Evolutionary conservation across 2,329 filamentous ascomycete genomes (phyloP).

Genomic region (Trichophyton mentagrophytes): DNA sequence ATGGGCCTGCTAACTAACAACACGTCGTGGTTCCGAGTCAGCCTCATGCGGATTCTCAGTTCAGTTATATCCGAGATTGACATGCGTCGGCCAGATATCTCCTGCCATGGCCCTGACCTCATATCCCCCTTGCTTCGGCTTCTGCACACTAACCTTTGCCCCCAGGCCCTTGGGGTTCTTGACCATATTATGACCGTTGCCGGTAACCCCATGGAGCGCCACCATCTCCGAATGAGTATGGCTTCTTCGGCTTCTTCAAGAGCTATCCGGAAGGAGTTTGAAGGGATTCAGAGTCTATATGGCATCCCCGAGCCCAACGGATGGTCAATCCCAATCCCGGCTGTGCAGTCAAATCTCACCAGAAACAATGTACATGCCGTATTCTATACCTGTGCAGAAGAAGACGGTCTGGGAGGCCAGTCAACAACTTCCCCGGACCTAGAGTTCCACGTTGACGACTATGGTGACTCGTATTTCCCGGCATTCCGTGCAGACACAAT

Average conservation of each 20-base stretch:
- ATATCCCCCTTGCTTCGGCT: slow-evolving; percentile 85
- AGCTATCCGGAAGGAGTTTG: slow-evolving; percentile 83
- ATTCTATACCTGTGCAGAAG: slow-evolving; percentile 80
- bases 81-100: slow-evolving; percentile 82
- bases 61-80: slow-evolving; percentile 79
- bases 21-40: slow-evolving; percentile 76
- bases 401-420: slow-evolving; percentile 47
- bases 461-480: slow-evolving; percentile 63
- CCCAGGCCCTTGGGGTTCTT: slow-evolving; percentile 78
- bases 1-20: slow-evolving; percentile 86
- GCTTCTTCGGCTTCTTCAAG: slow-evolving; percentile 67
- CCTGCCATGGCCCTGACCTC: slow-evolving; percentile 81
- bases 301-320: slow-evolving; percentile 92
- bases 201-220: slow-evolving; percentile 80
- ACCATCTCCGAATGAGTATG: slow-evolving; percentile 97
- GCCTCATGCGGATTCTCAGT: slow-evolving; percentile 82
- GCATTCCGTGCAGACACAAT: slow-evolving; percentile 75
- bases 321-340: slow-evolving; percentile 90
- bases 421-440: slow-evolving; percentile 59
- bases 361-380: slow-evolving; percentile 88
- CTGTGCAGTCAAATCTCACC: slow-evolving; percentile 74
- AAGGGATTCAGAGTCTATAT: slow-evolving; percentile 84
- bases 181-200: slow-evolving; percentile 95
- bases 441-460: slow-evolving; percentile 83
- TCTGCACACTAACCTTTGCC: slow-evolving; percentile 84